These are phyloP conservation scores for Trichoderma orchidacearum DNA, from an alignment of 495 filamentous ascomycete species.

Conservation along the genomic window DNA sequence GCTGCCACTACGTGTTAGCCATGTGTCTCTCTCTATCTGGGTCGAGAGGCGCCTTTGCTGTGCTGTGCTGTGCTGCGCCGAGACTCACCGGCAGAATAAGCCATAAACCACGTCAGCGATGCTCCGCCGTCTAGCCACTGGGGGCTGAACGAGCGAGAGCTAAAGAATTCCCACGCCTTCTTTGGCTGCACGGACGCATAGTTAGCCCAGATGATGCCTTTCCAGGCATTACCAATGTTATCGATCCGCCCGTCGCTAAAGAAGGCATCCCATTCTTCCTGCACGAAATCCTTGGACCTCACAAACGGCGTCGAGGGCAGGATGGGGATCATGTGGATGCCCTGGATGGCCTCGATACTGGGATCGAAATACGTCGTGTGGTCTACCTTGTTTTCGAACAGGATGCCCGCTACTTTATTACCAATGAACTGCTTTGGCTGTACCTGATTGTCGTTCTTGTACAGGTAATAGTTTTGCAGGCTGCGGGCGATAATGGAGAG, in stretches of 20 bases:
- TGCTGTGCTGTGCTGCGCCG: neutral
- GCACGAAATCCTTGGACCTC: conserved; percentile 55
- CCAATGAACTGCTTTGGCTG: conserved; percentile 64
- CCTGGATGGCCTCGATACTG: conserved; percentile 75
- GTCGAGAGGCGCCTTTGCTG: too few species aligned
- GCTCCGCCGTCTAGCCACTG: conserved; percentile 76
- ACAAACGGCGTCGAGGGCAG: conserved; percentile 56
- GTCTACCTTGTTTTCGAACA: conserved; percentile 96
- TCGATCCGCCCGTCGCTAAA: conserved; percentile 52
- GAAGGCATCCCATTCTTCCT: conserved; percentile 73
- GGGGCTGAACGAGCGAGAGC: conserved; percentile 46
- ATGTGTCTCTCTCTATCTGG: too few species aligned
- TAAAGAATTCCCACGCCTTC: conserved; percentile 63
- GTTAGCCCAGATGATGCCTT: conserved; percentile 72
- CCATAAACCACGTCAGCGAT: conserved; percentile 79
- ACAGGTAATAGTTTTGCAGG: conserved; percentile 70
- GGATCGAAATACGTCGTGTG: conserved; percentile 88
- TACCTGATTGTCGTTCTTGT: conserved; percentile 53
- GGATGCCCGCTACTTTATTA: conserved; percentile 83
- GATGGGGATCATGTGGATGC: conserved; percentile 93
- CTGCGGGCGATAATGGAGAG: conserved; percentile 58
- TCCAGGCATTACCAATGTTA: conserved; percentile 61
- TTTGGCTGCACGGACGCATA: conserved; percentile 63
- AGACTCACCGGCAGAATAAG: conserved; percentile 52
- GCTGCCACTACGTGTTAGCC: neutral